Conservation (phyloP, 495 filamentous ascomycete genomes). For the Filosporella fistucella region DNA sequence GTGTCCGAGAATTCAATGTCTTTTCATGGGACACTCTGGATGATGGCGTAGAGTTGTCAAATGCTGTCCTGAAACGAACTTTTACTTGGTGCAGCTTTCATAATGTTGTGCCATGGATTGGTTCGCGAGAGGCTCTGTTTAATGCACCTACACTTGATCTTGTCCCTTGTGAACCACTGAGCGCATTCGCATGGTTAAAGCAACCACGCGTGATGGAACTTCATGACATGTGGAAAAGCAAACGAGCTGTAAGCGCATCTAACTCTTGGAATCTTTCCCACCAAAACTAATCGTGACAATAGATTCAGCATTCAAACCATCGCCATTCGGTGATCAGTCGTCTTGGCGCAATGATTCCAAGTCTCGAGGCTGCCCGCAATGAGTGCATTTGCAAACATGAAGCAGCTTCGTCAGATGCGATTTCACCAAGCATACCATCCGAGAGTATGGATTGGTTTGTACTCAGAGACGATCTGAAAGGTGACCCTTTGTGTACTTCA, state of each 20-base stretch:
- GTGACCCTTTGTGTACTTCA: not conserved
- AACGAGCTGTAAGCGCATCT: not conserved
- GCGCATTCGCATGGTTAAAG: slow-evolving; percentile 54
- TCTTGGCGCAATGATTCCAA: not conserved
- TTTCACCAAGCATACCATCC: not conserved
- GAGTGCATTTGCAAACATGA: not conserved
- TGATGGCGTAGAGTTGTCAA: slow-evolving; percentile 36
- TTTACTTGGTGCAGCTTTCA: slow-evolving; percentile 53
- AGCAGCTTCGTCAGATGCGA: not conserved
- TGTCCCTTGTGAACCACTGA: slow-evolving; percentile 39
- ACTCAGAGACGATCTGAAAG: not conserved
- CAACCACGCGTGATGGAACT: slow-evolving; percentile 42
- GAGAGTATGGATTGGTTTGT: not conserved
- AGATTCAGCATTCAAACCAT: not conserved
- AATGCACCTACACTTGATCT: slow-evolving; percentile 35
- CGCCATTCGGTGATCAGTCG: not conserved
- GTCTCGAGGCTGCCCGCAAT: not conserved
- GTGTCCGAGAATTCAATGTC: slow-evolving; percentile 37
- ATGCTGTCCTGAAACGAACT: slow-evolving; percentile 46
- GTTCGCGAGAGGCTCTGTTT: slow-evolving; percentile 33
- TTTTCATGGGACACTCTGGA: slow-evolving; percentile 51
- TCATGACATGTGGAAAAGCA: slow-evolving; percentile 44
- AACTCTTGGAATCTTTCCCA: not conserved
- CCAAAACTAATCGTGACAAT: not conserved
- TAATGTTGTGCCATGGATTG: slow-evolving; percentile 47